Conservation (phyloP, 768 basidiomycete species). For the Termitomyces sp. region DNA sequence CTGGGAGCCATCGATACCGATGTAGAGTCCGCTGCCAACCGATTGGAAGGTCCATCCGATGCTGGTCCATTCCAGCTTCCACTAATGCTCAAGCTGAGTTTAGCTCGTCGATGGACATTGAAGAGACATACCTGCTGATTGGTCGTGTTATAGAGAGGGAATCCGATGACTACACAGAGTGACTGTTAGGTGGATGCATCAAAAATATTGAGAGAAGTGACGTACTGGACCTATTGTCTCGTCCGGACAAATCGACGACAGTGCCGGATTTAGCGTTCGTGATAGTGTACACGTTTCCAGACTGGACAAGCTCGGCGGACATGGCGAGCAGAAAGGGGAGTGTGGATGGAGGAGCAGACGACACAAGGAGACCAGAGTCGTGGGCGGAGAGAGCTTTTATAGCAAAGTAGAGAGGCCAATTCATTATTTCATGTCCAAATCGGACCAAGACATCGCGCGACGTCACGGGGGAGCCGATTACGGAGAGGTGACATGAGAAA, state of each 20-base stretch:
- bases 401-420: neutral
- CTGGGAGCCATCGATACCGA: slow-evolving; percentile 34
- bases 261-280: slow-evolving; percentile 49
- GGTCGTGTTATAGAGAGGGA: slow-evolving; percentile 31
- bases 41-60: slow-evolving; percentile 41
- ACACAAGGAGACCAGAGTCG: neutral
- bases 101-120: neutral
- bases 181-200: neutral
- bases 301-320: slow-evolving; percentile 25
- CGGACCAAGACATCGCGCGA: neutral
- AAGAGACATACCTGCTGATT: slow-evolving; percentile 44
- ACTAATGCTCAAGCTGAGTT: slow-evolving; percentile 27
- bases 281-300: slow-evolving; percentile 40
- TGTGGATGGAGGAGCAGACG: neutral
- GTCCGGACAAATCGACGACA: slow-evolving; percentile 52
- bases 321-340: neutral
- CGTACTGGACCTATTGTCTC: slow-evolving; percentile 44
- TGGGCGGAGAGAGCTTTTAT: neutral
- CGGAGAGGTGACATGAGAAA: neutral
- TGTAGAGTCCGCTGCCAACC: slow-evolving; percentile 33
- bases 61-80: slow-evolving; percentile 40
- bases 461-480: slow-evolving; percentile 6
- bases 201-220: neutral
- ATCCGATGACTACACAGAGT: slow-evolving; percentile 30
- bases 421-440: neutral